A percentile compares a stretch with the other conserved stretches of the same genome.
Conservation (phyloP, 768 basidiomycete species). For the Rhodotorula taiwanensis region DNA sequence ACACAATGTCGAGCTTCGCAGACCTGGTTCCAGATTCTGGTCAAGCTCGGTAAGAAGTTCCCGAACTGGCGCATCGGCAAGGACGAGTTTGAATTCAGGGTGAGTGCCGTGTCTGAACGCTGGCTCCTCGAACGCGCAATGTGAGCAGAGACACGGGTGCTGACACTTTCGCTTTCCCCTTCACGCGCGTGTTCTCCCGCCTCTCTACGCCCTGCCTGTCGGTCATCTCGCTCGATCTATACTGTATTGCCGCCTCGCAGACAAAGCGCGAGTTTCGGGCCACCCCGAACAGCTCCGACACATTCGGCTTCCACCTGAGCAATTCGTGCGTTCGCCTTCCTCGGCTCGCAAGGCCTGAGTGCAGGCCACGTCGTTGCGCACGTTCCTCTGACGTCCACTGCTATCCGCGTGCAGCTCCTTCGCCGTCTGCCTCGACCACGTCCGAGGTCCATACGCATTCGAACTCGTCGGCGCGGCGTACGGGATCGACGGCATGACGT, state of each 20-base stretch:
- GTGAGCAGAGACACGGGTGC: too few species aligned
- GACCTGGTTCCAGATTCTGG: conserved; percentile 6
- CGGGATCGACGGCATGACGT: conserved; percentile 10
- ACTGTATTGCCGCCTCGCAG: not conserved
- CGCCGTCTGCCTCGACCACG: conserved; percentile 23
- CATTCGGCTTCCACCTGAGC: conserved; percentile 17
- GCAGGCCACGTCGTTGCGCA: not conserved
- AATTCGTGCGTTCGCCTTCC: not conserved
- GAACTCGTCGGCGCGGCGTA: conserved; percentile 17
- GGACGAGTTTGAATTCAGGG: conserved; percentile 13
- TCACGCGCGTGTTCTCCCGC: too few species aligned
- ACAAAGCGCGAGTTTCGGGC: conserved; percentile 12
- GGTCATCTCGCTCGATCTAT: too few species aligned
- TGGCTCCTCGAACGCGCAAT: too few species aligned
- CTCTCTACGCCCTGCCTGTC: not conserved
- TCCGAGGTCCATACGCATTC: conserved; percentile 20
- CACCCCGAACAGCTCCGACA: conserved; percentile 13
- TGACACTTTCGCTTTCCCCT: too few species aligned
- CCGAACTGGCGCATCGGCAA: conserved; percentile 20
- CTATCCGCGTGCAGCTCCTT: not conserved
- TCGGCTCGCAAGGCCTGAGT: too few species aligned
- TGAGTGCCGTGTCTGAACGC: too few species aligned
- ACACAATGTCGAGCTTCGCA: not conserved
- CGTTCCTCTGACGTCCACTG: not conserved
- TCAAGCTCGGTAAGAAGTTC: conserved; percentile 23